Evolutionary conservation across 148 eudicot genomes (phyloP).

Genomic region (Simmondsia chinensis): DNA sequence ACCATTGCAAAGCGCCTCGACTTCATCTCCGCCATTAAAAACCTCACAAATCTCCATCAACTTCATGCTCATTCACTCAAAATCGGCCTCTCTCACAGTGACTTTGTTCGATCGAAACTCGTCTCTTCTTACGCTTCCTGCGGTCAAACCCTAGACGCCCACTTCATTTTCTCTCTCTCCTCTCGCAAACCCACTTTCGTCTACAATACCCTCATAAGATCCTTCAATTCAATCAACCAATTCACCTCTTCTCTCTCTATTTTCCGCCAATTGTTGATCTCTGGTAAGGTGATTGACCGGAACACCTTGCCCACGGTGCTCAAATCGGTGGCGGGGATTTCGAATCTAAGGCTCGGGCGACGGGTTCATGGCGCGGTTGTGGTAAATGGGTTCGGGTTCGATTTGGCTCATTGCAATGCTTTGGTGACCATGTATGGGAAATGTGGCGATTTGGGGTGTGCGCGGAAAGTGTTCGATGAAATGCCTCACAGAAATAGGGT

Average conservation of each 20-base stretch:
- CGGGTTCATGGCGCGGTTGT: slow-evolving; percentile 22
- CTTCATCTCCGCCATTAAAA: slow-evolving; percentile 22
- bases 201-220: slow-evolving; percentile 44
- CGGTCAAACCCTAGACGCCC: slow-evolving; percentile 30
- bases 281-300: slow-evolving; percentile 22
- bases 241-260: slow-evolving; percentile 22
- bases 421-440: slow-evolving; percentile 41
- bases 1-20: slow-evolving; percentile 22
- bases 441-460: slow-evolving; percentile 34
- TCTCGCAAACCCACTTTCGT: slow-evolving; percentile 38
- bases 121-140: slow-evolving; percentile 36
- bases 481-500: slow-evolving; percentile 28
- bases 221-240: slow-evolving; percentile 19
- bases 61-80: slow-evolving; percentile 26
- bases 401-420: slow-evolving; percentile 31
- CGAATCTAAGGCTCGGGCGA: slow-evolving; percentile 20
- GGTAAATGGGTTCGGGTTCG: slow-evolving; percentile 30
- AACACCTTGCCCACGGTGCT: slow-evolving; percentile 41
- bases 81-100: slow-evolving; percentile 23
- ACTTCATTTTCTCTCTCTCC: slow-evolving; percentile 26
- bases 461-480: slow-evolving; percentile 38
- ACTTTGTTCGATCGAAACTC: slow-evolving; percentile 40
- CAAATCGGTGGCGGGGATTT: slow-evolving; percentile 26
- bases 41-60: slow-evolving; percentile 20
- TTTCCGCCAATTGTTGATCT: slow-evolving; percentile 25